Conservation (phyloP, 352 stramenopile species). For the Phytophthora sp. region DNA sequence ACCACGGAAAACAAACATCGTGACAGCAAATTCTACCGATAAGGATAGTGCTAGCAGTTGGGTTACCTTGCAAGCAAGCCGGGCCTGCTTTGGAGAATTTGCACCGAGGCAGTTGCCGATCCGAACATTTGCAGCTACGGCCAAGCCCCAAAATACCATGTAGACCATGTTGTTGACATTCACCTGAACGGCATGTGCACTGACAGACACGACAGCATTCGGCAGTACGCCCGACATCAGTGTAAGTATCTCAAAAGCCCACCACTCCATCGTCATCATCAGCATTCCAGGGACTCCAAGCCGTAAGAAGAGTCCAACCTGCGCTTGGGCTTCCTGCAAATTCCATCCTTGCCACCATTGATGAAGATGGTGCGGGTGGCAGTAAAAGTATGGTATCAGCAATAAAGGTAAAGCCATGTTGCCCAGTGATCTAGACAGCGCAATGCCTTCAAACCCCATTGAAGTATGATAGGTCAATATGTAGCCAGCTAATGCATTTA, state of each 20-base stretch:
- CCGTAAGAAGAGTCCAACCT: slow-evolving; percentile 63
- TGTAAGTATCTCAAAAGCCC: slow-evolving; percentile 77
- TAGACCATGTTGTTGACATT: slow-evolving; percentile 74
- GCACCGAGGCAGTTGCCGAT: slow-evolving; percentile 80
- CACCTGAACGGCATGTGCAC: slow-evolving; percentile 72
- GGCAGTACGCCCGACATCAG: slow-evolving; percentile 73
- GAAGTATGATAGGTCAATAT: slow-evolving; percentile 72
- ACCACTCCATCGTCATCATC: slow-evolving; percentile 81
- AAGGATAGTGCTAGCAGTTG: slow-evolving; percentile 44
- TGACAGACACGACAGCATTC: slow-evolving; percentile 64
- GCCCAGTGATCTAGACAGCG: slow-evolving; percentile 62
- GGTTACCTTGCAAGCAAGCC: slow-evolving; percentile 44
- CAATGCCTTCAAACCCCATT: slow-evolving; percentile 77
- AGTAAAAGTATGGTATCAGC: slow-evolving; percentile 63
- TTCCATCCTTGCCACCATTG: slow-evolving; percentile 78
- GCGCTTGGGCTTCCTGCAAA: slow-evolving; percentile 42
- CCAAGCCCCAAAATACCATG: slow-evolving; percentile 78
- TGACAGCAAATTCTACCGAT: slow-evolving; percentile 35
- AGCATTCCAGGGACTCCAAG: slow-evolving; percentile 67
- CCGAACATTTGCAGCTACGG: slow-evolving; percentile 68
- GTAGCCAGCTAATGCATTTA: slow-evolving; percentile 72
- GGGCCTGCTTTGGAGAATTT: slow-evolving; percentile 57
- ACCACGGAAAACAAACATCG: slow-evolving; percentile 46
- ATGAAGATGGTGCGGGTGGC: slow-evolving; percentile 13
- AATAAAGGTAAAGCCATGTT: slow-evolving; percentile 56